These are phyloP conservation scores for Aspergillus tamarii DNA, from an alignment of 2,329 filamentous ascomycete species.

Conservation along the genomic window DNA sequence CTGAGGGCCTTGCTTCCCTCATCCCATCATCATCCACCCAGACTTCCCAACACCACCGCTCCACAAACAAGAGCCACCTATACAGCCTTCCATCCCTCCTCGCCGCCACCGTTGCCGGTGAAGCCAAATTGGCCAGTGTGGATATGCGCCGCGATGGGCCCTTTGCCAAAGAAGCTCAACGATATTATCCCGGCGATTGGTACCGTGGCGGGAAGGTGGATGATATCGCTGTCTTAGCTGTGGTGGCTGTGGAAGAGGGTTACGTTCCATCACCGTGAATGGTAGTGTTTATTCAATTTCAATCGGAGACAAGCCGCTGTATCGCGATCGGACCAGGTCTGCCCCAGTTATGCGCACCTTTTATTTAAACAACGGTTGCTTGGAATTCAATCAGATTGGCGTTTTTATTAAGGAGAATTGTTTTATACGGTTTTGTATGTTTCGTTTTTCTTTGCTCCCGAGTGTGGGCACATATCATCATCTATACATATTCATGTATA, in stretches of 20 bases:
- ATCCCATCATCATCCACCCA: slow-evolving; percentile 17
- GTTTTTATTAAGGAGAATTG: background rate
- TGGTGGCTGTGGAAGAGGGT: slow-evolving; percentile 69
- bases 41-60: slow-evolving; percentile 14
- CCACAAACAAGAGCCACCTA: slow-evolving; percentile 23
- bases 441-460: background rate
- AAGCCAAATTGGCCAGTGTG: slow-evolving; percentile 82
- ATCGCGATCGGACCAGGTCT: background rate
- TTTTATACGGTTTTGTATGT: background rate
- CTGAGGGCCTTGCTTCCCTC: slow-evolving; percentile 44
- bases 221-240: slow-evolving; percentile 87
- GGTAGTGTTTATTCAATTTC: background rate
- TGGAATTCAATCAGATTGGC: background rate
- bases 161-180: slow-evolving; percentile 92
- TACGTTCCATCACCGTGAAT: background rate
- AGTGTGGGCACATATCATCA: background rate
- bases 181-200: slow-evolving; percentile 79
- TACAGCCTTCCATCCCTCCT: slow-evolving; percentile 74
- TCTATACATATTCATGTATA: background rate
- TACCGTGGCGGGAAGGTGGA: slow-evolving; percentile 94
- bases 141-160: slow-evolving; percentile 84
- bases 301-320: background rate
- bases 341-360: background rate
- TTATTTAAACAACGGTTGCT: background rate
- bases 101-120: slow-evolving; percentile 75